Evolutionary conservation across 2,329 filamentous ascomycete species (phyloP).

Genomic region (Cytospora paraplurivora): DNA sequence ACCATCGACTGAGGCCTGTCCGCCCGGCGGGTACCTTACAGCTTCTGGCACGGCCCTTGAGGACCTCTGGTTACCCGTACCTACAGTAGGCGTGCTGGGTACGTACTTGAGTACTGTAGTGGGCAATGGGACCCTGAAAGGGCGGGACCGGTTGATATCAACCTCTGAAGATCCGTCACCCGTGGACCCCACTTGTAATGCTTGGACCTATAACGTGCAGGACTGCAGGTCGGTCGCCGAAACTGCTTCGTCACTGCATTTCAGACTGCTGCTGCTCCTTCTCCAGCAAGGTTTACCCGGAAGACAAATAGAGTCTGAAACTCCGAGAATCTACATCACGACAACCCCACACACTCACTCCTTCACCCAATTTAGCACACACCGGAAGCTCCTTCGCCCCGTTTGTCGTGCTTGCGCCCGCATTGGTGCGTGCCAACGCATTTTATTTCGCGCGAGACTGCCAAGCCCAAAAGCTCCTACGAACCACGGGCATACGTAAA

Average conservation of each 20-base stretch:
- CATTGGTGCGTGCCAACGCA: background rate
- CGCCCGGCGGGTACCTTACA: constrained; percentile 1
- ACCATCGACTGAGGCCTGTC: background rate
- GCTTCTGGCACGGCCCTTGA: background rate
- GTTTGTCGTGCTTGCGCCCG: background rate
- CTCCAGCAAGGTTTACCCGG: background rate
- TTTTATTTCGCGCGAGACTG: background rate
- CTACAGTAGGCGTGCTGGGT: too few species aligned
- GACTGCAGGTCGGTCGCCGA: background rate
- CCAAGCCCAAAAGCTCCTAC: background rate
- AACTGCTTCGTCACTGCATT: too few species aligned
- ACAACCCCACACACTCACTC: background rate
- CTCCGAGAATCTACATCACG: background rate
- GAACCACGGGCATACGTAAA: background rate
- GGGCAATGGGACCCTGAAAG: background rate
- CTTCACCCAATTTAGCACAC: background rate
- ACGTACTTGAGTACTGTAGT: too few species aligned
- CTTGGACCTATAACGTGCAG: background rate
- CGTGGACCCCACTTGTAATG: background rate
- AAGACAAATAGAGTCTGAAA: background rate
- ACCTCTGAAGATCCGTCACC: background rate
- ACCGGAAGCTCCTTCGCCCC: background rate
- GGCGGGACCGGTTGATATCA: background rate
- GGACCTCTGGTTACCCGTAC: background rate
- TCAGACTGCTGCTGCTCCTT: background rate